These are phyloP conservation scores for Gracilaria domingensis DNA, from an alignment of 23 red algal species.

Conservation along the genomic window DNA sequence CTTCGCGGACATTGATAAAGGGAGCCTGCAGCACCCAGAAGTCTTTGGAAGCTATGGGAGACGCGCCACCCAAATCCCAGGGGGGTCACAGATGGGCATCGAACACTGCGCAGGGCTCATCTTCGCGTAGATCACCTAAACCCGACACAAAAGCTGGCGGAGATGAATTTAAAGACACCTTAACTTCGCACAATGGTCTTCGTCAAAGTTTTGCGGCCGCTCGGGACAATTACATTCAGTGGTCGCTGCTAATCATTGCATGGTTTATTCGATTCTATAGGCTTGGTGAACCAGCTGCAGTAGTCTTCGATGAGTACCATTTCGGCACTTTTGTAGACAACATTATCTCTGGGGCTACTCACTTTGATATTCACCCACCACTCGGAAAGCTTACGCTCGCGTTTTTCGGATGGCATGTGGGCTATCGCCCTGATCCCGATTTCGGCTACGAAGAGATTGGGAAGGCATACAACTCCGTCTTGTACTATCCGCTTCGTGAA, in stretches of 20 bases:
- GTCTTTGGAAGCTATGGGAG: background rate
- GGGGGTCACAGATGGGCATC: background rate
- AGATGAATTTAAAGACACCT: background rate
- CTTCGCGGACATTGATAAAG: background rate
- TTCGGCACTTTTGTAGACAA: slow-evolving; percentile 94
- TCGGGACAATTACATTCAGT: slow-evolving; percentile 54
- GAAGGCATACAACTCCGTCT: slow-evolving; percentile 64
- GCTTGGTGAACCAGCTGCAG: slow-evolving; percentile 74
- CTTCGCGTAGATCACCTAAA: background rate
- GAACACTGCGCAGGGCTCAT: background rate
- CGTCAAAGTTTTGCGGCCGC: background rate
- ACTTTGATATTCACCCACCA: slow-evolving; percentile 99
- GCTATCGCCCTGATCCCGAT: slow-evolving; percentile 66
- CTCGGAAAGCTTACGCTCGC: slow-evolving; percentile 96
- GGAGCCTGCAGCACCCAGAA: background rate
- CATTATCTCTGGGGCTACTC: slow-evolving; percentile 80
- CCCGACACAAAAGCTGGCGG: background rate
- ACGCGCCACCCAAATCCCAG: background rate
- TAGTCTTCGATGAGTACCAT: slow-evolving; percentile 98
- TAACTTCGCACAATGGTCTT: background rate
- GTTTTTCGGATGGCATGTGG: slow-evolving; percentile 64
- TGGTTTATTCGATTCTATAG: slow-evolving; percentile 81
- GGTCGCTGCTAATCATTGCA: slow-evolving; percentile 56
- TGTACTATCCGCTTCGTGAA: slow-evolving; percentile 83
- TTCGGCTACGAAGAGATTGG: slow-evolving; percentile 90